Evolutionary conservation across 768 basidiomycete species (phyloP), one percentile per base, ranked within the genome.

Genomic region (Lactarius quietus): DNA sequence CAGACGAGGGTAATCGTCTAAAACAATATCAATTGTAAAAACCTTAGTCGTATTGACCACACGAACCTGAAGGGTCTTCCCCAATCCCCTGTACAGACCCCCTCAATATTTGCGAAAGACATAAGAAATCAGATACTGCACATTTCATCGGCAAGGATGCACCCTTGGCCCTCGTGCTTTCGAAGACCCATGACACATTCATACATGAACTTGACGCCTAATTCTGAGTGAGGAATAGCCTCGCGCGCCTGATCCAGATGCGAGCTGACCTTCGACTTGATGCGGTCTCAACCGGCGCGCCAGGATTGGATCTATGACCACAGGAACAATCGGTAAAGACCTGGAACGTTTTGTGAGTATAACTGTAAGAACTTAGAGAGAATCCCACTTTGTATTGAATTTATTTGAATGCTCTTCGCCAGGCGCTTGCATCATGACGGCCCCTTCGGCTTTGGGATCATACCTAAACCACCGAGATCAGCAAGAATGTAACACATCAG

Each of bases 91-190:
- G 14, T 31, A 58, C 33, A 73, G 64, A 26, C 33, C 60, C 28
- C 18, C 51, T 45, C 36, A 59, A 31, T 38, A 56, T 20, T n/a
- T 54, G 8, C 61, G 62, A 56, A 61, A 35, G 33, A 45, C 12
- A 64, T 15, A 53, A 60, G 41, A 45, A 33, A 41, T 23, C 14
- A 31, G 38, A 41, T 28, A 15, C 59, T 75, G 38, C 67, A 93
- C 94, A 97, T 96, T 72, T 98, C 97, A 75, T 99, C 97, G 2
- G 96, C 97, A 38, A 99, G 83, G 69, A 99, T 97, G 70, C 93
- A 95, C 1, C 96, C 96, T 72, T 92, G 86, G 1, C 93, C 91
- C 75, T 95, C 93, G 67, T 93, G 92, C 74, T 87, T 90, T 61
- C 92, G 83, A 72, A 97, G 78, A 12, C 95, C 95, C 94, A 98